Conservation (phyloP, 352 stramenopile species). For the Phytophthora aleatoria region DNA sequence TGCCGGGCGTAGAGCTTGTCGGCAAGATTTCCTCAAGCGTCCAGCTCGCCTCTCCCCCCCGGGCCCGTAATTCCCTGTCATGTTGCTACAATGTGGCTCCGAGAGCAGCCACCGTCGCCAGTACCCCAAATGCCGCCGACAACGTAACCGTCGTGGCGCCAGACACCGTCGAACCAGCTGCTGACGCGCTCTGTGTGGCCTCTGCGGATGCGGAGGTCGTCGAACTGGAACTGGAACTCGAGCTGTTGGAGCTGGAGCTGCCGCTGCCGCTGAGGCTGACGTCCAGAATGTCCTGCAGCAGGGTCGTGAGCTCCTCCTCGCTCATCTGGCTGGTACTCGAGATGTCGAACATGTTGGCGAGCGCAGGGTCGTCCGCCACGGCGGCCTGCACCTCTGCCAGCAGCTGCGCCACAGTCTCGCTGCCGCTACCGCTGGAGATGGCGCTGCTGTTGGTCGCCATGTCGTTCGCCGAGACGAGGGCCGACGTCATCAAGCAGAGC, state of each 20-base stretch:
- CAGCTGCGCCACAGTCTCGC: slow-evolving; percentile 35
- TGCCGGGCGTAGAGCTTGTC: neutral
- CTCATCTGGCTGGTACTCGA: slow-evolving; percentile 40
- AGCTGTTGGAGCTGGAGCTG: slow-evolving; percentile 10
- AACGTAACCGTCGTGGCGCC: slow-evolving; percentile 11
- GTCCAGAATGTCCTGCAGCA: slow-evolving; percentile 36
- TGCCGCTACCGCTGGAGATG: slow-evolving; percentile 14
- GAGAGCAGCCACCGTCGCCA: slow-evolving; percentile 15
- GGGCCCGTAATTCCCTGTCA: slow-evolving; percentile 12
- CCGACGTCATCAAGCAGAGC: slow-evolving; percentile 17
- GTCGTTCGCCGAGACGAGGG: slow-evolving; percentile 10
- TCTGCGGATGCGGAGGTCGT: slow-evolving; percentile 10
- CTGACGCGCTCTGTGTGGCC: slow-evolving; percentile 18
- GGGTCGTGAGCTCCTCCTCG: slow-evolving; percentile 38
- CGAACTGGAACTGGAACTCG: slow-evolving; percentile 7
- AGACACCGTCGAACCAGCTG: slow-evolving; percentile 16
- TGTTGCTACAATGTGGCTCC: slow-evolving; percentile 21
- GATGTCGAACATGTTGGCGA: slow-evolving; percentile 48
- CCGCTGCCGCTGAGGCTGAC: slow-evolving; percentile 23
- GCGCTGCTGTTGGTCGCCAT: slow-evolving; percentile 29
- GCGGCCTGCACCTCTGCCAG: slow-evolving; percentile 41
- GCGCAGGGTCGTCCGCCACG: slow-evolving; percentile 35
- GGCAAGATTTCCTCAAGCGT: neutral
- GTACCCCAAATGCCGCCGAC: slow-evolving; percentile 3
- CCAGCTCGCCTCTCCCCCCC: neutral